Conservation (phyloP, 805 yeast genomes). For the Candida dajiaensis region DNA sequence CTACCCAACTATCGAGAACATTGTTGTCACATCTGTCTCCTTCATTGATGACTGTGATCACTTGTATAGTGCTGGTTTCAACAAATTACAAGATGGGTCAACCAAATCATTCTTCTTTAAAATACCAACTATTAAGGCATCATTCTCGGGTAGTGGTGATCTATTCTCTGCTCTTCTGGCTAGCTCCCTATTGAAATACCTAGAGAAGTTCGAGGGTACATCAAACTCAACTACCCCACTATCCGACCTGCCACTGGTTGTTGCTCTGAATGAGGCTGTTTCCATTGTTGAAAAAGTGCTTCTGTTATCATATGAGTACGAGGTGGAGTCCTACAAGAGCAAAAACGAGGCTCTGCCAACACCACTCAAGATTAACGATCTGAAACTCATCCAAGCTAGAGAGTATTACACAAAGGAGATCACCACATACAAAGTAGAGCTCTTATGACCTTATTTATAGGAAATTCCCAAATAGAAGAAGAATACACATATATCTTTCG, state of each 20-base stretch:
- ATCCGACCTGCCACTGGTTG: constrained; percentile 16
- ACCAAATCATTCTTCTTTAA: constrained; percentile 26
- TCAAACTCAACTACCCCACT: constrained; percentile 6
- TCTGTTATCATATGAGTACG: constrained; percentile 30
- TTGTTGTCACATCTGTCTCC: constrained; percentile 56
- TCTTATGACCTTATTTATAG: neutral
- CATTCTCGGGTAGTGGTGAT: constrained; percentile 74
- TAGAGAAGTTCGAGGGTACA: constrained; percentile 5
- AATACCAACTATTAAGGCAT: constrained; percentile 47
- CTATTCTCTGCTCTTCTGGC: constrained; percentile 58
- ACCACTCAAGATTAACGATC: constrained; percentile 31
- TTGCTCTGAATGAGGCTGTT: constrained; percentile 36
- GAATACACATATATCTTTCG: neutral
- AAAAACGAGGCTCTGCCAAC: constrained; percentile 17
- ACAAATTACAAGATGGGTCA: constrained; percentile 1
- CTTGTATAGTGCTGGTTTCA: constrained; percentile 36
- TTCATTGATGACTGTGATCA: constrained; percentile 21
- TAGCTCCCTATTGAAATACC: constrained; percentile 36
- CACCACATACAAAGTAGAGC: neutral
- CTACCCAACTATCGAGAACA: constrained; percentile 41
- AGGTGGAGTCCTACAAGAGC: constrained; percentile 8
- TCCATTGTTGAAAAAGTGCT: constrained; percentile 37
- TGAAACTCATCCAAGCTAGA: constrained; percentile 39
- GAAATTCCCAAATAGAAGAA: neutral
- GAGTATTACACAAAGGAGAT: constrained; percentile 21